phyloP scores from a whole-genome alignment of 805 yeast species.

The Candida orba region DNA sequence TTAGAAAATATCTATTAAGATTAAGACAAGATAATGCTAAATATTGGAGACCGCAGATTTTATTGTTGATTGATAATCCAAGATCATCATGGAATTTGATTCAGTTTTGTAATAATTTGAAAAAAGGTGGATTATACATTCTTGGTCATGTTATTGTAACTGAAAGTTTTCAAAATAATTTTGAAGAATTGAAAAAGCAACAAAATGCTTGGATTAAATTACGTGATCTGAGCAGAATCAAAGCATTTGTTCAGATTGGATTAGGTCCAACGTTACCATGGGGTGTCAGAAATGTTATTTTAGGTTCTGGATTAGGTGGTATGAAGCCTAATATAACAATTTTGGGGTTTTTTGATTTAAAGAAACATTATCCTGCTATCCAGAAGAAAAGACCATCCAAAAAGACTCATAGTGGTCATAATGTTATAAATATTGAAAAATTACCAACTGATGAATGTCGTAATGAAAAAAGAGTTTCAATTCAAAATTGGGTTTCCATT shows the following conservation, averaged over 20 bases:
- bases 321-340: constrained; percentile 97
- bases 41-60: constrained; percentile 96
- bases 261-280: constrained; percentile 83
- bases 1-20: constrained; percentile 78
- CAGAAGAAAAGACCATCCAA: constrained; percentile 8
- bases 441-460: constrained; percentile 79
- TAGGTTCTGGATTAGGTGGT: constrained; percentile 97
- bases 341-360: constrained; percentile 76
- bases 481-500: constrained; percentile 85
- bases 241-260: constrained; percentile 91
- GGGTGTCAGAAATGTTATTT: constrained; percentile 89
- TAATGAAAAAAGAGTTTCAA: constrained; percentile 58
- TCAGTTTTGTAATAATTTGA: constrained; percentile 86
- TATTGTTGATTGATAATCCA: constrained; percentile 85
- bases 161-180: constrained; percentile 54
- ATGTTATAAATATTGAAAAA: constrained; percentile 29
- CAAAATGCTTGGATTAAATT: constrained; percentile 77
- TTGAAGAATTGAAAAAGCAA: constrained; percentile 63
- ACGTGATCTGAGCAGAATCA: constrained; percentile 68
- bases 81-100: constrained; percentile 87
- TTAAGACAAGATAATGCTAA: constrained; percentile 89
- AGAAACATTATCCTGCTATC: constrained; percentile 22
- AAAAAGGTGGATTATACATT: constrained; percentile 90
- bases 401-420: constrained; percentile 4
- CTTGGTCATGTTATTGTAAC: constrained; percentile 85